These are phyloP conservation scores for Polygonum aviculare DNA, from an alignment of 148 eudicot species.

Conservation along the genomic window DNA sequence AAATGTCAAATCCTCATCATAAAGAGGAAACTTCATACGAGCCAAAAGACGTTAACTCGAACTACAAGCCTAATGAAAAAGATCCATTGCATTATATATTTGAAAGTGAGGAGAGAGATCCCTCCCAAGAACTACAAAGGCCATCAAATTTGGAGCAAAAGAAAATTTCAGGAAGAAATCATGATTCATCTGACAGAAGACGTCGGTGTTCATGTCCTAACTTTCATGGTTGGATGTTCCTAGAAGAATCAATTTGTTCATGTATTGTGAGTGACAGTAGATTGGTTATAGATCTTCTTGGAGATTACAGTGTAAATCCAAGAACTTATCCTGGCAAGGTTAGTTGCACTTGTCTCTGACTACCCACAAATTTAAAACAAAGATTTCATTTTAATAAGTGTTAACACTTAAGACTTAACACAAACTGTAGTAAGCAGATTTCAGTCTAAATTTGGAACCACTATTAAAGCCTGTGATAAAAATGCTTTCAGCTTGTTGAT, in stretches of 20 bases:
- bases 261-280: conserved; percentile 50
- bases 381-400: neutral
- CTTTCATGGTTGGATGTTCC: conserved; percentile 52
- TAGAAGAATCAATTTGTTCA: conserved; percentile 36
- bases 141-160: conserved; percentile 20
- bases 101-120: conserved; percentile 6
- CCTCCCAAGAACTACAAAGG: conserved; percentile 18
- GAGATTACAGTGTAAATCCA: conserved; percentile 23
- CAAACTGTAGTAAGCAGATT: neutral
- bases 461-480: neutral
- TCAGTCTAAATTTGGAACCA: neutral
- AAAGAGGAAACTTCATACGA: neutral
- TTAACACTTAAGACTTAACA: neutral
- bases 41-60: neutral
- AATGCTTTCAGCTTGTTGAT: neutral
- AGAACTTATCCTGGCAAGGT: conserved; percentile 29
- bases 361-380: neutral
- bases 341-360: conserved; percentile 16
- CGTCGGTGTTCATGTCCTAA: conserved; percentile 19
- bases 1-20: conserved; percentile 9
- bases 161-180: conserved; percentile 18
- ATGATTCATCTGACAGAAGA: conserved; percentile 16
- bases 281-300: conserved; percentile 25
- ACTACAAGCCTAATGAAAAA: neutral
- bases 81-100: neutral